Base-by-base conservation (phyloP, 305 asterid species). In the Fraxinus nigra region DNA sequence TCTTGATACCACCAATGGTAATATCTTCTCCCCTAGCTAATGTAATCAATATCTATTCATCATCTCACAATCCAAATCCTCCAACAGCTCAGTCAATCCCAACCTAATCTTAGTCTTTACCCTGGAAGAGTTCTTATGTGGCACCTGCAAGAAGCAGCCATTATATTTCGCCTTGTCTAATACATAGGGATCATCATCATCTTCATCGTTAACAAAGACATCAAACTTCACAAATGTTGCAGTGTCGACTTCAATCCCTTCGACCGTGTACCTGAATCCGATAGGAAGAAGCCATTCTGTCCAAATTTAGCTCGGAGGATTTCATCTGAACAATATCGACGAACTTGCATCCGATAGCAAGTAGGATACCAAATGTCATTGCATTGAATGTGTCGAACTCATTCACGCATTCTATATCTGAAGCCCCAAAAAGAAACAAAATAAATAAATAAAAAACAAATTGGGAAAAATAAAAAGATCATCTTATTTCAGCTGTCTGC, bases 191-290 rank as follows among this genome's bases (percentile, higher is more conserved):
- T 24, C 26, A 80, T 81, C 70, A 2, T 87, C 91, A 24, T 89
- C 90, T 75, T 90, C 93, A 69, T 90, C 92, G 22, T 90, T 87
- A 48, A 90, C 85, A 10, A 85, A 87, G 2, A 90, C 89, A 70
- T 89, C 93, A 7, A 90, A 89, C 86, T 79, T 85, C 82, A 89
- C 85, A 37, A 84, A 85, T 2, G 63, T 82, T 2, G 85, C 84
- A 0, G 83, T 73, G 32, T 89, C 86, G 18, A 86, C 87, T 69
- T 87, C 88, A 0, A 89, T 87, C 72, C 91, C 90, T 78, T 89
- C 89, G 0, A 90, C 86, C 80, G 83, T 89, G 1, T 35, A 6
- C 38, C 6, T 5, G 1, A 35, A 35, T 35, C 38, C 7, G 7
- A 35, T 6, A 35, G 8, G 1, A 35, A 35, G 38, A 35, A 35